phyloP scores from a whole-genome alignment of 1,284 basidiomycete species.

The Ustilago nuda region DNA sequence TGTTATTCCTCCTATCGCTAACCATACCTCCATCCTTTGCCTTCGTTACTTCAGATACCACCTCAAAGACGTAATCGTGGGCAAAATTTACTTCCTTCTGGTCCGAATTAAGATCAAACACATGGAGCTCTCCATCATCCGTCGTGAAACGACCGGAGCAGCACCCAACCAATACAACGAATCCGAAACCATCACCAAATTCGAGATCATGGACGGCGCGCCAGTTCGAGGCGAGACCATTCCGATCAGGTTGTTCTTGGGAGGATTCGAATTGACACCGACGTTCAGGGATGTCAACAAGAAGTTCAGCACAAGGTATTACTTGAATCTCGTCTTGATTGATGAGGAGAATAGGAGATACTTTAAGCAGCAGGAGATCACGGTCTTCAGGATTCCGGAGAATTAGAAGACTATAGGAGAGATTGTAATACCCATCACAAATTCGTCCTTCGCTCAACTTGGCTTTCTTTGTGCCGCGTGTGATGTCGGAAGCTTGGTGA shows the following conservation, averaged over 20 bases:
- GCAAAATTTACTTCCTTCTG: constrained; percentile 98
- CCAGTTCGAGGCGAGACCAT: constrained; percentile 94
- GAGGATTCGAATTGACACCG: constrained; percentile 96
- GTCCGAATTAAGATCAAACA: constrained; percentile 99
- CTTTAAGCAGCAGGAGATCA: constrained; percentile 76
- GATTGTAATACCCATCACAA: neutral
- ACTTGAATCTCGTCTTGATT: constrained; percentile 89
- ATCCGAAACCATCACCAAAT: constrained; percentile 98
- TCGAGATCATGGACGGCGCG: constrained; percentile 86
- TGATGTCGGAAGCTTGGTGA: neutral
- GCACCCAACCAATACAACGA: constrained; percentile 97
- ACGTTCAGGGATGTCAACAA: constrained; percentile 99
- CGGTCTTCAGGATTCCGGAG: constrained; percentile 59
- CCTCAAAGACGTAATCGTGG: constrained; percentile 97
- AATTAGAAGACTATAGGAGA: constrained; percentile 16
- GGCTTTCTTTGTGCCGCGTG: neutral
- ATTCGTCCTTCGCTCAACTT: neutral
- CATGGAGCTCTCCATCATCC: constrained; percentile 98
- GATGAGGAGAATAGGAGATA: constrained; percentile 97
- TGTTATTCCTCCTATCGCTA: neutral
- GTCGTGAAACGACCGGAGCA: constrained; percentile 90
- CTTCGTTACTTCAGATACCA: constrained; percentile 76
- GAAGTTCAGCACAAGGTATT: constrained; percentile 96
- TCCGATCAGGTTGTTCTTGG: constrained; percentile 95
- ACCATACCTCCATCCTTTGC: neutral